These are phyloP conservation scores for Candida maltosa DNA, from an alignment of 805 yeast genomes.

Conservation along the genomic window DNA sequence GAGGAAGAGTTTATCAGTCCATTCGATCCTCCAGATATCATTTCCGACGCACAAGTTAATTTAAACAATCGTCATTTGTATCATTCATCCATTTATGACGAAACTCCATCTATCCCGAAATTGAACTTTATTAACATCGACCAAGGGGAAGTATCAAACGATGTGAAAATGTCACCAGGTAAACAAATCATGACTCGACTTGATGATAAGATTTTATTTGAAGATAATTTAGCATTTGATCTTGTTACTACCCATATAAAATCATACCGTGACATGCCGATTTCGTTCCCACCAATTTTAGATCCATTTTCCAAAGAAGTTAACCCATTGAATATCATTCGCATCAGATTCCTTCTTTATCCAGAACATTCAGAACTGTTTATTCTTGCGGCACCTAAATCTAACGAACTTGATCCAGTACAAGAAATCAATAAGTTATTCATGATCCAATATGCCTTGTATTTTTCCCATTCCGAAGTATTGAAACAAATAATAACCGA, in stretches of 20 bases:
- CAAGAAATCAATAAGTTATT: conserved; percentile 54
- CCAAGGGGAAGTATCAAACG: not conserved
- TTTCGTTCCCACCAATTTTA: conserved; percentile 33
- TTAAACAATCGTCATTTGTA: conserved; percentile 28
- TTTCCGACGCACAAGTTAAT: conserved; percentile 26
- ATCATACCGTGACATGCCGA: conserved; percentile 31
- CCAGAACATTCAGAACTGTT: conserved; percentile 52
- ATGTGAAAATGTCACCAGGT: conserved; percentile 3
- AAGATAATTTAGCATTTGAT: conserved; percentile 29
- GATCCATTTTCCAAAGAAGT: conserved; percentile 11
- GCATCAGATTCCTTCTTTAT: conserved; percentile 32
- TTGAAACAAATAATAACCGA: conserved; percentile 27
- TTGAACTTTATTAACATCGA: conserved; percentile 12
- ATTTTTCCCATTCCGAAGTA: conserved; percentile 34
- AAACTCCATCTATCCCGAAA: conserved; percentile 16
- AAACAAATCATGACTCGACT: conserved; percentile 14
- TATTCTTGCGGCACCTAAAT: conserved; percentile 47
- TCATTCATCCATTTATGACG: conserved; percentile 23
- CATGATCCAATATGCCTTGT: conserved; percentile 38
- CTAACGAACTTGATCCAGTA: conserved; percentile 59
- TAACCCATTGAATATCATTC: conserved; percentile 27
- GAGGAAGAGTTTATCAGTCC: conserved; percentile 33
- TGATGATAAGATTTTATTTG: conserved; percentile 17
- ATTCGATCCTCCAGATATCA: conserved; percentile 36
- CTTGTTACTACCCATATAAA: conserved; percentile 25